Evolutionary conservation across 2,329 filamentous ascomycete species (phyloP).

Genomic region (Drechslerella coelobrocha): DNA sequence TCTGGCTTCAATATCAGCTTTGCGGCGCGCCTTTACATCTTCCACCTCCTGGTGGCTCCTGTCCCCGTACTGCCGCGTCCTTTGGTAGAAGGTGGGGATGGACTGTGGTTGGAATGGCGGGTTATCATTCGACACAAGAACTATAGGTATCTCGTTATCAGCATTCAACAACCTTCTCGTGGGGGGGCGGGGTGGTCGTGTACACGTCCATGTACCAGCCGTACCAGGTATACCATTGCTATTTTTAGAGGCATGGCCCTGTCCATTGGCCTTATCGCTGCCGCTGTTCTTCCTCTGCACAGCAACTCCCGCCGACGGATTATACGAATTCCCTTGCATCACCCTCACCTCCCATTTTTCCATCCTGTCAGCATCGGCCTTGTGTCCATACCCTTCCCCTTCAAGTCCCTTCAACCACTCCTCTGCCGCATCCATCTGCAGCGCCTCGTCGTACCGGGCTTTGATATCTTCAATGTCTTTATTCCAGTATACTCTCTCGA

Average conservation of each 20-base stretch:
- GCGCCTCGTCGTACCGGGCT: conserved; percentile 69
- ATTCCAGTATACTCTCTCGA: conserved; percentile 72
- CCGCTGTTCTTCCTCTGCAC: conserved; percentile 25
- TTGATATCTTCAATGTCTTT: conserved; percentile 69
- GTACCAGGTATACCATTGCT: conserved; percentile 47
- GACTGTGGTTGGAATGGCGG: conserved; percentile 37
- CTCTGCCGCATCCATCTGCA: conserved; percentile 71
- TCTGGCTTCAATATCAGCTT: conserved; percentile 74
- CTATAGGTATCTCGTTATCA: conserved; percentile 8
- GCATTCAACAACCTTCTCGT: background rate
- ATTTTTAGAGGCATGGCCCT: conserved; percentile 10
- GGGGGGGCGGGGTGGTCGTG: too few relatives aligned
- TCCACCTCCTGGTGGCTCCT: conserved; percentile 69
- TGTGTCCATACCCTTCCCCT: conserved; percentile 67
- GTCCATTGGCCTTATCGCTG: conserved; percentile 15
- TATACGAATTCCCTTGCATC: conserved; percentile 45
- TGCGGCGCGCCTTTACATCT: conserved; percentile 69
- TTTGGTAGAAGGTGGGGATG: conserved; percentile 44
- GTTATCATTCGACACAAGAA: conserved; percentile 35
- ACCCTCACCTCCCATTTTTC: conserved; percentile 71
- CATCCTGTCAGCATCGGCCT: conserved; percentile 72
- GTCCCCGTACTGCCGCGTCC: conserved; percentile 57
- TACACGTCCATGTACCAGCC: background rate
- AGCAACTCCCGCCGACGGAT: conserved; percentile 11
- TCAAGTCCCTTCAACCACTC: conserved; percentile 82